Evolutionary conservation across 176 grass and related monocot genomes (phyloP), one percentile per base, ranked within the genome.

Genomic region (Aechmea fasciata): DNA sequence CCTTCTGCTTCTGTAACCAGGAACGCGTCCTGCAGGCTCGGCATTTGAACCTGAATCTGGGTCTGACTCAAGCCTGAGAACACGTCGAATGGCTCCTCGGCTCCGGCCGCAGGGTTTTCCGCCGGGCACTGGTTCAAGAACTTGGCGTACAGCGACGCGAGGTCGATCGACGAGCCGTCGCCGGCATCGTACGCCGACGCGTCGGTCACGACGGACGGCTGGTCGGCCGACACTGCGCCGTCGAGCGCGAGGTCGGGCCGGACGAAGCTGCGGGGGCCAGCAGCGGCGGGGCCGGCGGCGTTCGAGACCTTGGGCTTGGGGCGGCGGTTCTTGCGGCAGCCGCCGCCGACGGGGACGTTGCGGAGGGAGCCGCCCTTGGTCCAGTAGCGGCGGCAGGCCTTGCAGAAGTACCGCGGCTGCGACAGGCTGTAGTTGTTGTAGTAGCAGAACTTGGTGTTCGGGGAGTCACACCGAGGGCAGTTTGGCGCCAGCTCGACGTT

Each of bases 391-490:
- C 91, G 77, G 79, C 91, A 96, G 10, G 82, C 85, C 73, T 96
- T 96, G 83, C 91, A 96, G 85, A 96, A 91, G 83, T 96, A 96
- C 48, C 91, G 88, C 17, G 91, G 91, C 80, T 96, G 91, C 72
- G 74, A 88, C 59, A 91, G 83, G 87, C 91, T 96, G 85, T 96
- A 96, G 72, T 96, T 96, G 83, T 96, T 96, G 88, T 91, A 96
- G 88, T 96, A 96, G 83, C 91, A 96, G 57, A 96, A 96, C 76
- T 96, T 96, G 74, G 91, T 91, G 80, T 96, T 91, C 57, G 85
- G 68, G 13, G 91, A 96, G 62, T 86, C 80, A 62, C 91, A 96
- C 24, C 91, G 85, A 47, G 91, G 91, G 85, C 91, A 91, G 65
- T 78, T 96, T 20, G 91, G 91, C 19, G 79, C 84, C 52, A 19